phyloP scores from a whole-genome alignment of 2,329 filamentous ascomycete genomes.

The Sporothrix variecibatus region DNA sequence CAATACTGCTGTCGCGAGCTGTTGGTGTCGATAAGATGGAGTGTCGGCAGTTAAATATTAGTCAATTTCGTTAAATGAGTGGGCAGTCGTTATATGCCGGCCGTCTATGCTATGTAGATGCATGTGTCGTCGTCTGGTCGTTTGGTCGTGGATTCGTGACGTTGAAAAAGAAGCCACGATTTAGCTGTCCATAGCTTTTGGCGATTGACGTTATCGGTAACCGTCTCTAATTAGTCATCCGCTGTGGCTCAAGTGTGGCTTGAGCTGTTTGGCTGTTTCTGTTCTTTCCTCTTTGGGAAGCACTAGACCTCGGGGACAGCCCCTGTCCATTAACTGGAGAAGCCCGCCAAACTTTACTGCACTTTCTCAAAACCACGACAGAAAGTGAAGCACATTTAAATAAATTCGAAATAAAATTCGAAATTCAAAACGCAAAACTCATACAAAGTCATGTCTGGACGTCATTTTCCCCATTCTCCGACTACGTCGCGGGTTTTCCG shows the following conservation, averaged over 20 bases:
- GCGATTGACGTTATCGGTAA: neutral
- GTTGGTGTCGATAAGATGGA: neutral
- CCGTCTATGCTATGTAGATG: neutral
- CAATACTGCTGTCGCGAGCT: neutral
- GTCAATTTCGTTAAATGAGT: neutral
- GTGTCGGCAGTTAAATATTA: too few species aligned
- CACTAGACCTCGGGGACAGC: neutral
- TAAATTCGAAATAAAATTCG: neutral
- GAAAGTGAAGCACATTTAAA: too few species aligned
- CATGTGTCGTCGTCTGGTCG: constrained; percentile 3
- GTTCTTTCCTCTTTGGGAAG: neutral
- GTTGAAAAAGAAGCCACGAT: constrained; percentile 11
- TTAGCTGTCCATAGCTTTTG: neutral
- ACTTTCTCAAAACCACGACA: neutral
- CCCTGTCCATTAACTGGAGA: neutral
- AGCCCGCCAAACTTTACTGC: neutral
- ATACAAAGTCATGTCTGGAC: neutral
- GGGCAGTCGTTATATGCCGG: neutral
- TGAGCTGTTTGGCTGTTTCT: neutral
- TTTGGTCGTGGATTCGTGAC: neutral
- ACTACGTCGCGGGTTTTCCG: neutral
- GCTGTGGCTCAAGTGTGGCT: constrained; percentile 16
- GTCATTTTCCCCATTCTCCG: constrained; percentile 7
- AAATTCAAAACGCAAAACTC: neutral
- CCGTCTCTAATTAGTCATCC: neutral